Evolutionary conservation across 768 basidiomycete species (phyloP).

Genomic region (Albatrellus ellisii): DNA sequence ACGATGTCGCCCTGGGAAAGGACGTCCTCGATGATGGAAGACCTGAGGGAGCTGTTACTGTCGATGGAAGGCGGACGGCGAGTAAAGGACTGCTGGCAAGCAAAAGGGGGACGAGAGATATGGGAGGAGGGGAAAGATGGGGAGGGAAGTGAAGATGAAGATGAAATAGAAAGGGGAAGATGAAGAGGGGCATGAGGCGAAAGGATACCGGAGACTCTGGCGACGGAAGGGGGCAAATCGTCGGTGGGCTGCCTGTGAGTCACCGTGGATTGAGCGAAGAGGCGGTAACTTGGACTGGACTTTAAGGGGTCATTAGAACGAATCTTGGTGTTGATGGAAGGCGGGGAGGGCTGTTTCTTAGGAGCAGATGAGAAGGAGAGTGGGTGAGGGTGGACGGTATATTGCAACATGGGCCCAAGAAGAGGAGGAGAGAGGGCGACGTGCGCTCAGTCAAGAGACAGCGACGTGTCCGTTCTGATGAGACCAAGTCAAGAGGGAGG

Average conservation of each 20-base stretch:
- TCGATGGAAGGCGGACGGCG: neutral
- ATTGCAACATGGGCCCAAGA: slow-evolving; percentile 23
- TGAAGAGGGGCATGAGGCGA: slow-evolving; percentile 21
- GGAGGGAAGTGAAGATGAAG: slow-evolving; percentile 22
- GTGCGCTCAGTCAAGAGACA: slow-evolving; percentile 18
- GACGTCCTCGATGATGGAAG: slow-evolving; percentile 10
- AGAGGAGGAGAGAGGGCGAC: slow-evolving; percentile 17
- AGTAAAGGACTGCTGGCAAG: slow-evolving; percentile 2
- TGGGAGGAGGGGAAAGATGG: slow-evolving; percentile 17
- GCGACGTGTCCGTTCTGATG: slow-evolving; percentile 33
- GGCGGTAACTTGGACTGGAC: slow-evolving; percentile 2
- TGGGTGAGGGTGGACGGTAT: slow-evolving; percentile 21
- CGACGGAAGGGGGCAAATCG: slow-evolving; percentile 12
- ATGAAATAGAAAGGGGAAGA: slow-evolving; percentile 20
- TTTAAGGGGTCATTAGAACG: slow-evolving; percentile 9
- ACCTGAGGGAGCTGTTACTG: slow-evolving; percentile 2
- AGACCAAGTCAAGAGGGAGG: slow-evolving; percentile 37
- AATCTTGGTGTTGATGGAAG: slow-evolving; percentile 13
- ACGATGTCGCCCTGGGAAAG: slow-evolving; percentile 14
- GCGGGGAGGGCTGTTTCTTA: slow-evolving; percentile 17
- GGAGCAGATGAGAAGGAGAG: slow-evolving; percentile 21
- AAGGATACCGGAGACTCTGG: slow-evolving; percentile 20
- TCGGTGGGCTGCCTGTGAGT: slow-evolving; percentile 14
- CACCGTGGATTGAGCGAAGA: slow-evolving; percentile 13
- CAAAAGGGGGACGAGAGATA: slow-evolving; percentile 12